phyloP scores from a whole-genome alignment of 805 yeast species.

The Ogataea siamensis region DNA sequence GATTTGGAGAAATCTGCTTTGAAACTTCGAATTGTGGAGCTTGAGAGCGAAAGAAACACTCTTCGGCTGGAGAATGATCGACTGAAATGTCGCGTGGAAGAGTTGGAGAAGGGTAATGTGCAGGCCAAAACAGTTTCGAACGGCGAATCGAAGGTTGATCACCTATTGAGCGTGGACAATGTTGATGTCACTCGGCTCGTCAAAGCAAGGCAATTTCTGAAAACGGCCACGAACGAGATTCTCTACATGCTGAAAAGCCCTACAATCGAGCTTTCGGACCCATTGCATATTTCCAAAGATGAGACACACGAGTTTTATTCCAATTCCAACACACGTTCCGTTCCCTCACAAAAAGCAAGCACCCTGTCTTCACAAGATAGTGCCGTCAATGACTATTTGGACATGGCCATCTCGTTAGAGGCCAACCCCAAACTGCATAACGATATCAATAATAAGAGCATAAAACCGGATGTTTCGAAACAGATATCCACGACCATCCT shows the following conservation, averaged over 20 bases:
- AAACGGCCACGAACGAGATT: slow-evolving; percentile 37
- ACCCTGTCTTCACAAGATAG: slow-evolving; percentile 6
- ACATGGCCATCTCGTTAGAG: slow-evolving; percentile 27
- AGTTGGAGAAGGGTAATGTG: slow-evolving; percentile 35
- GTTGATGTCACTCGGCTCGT: slow-evolving; percentile 30
- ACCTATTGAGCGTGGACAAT: slow-evolving; percentile 21
- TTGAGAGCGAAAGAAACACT: slow-evolving; percentile 52
- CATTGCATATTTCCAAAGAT: slow-evolving; percentile 23
- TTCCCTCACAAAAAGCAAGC: slow-evolving; percentile 3
- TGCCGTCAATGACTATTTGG: slow-evolving; percentile 20
- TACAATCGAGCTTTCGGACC: slow-evolving; percentile 31
- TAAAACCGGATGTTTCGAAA: neutral
- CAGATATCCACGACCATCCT: neutral
- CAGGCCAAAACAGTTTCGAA: slow-evolving; percentile 3
- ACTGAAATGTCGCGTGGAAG: slow-evolving; percentile 38
- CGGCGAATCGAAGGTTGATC: slow-evolving; percentile 12
- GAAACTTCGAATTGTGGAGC: slow-evolving; percentile 48
- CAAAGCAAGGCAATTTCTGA: slow-evolving; percentile 35
- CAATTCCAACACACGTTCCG: slow-evolving; percentile 7
- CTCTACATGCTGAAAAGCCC: slow-evolving; percentile 36
- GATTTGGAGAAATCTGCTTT: slow-evolving; percentile 51
- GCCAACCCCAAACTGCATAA: slow-evolving; percentile 14
- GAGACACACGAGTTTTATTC: slow-evolving; percentile 19
- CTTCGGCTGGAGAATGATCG: slow-evolving; percentile 41
- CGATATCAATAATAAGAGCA: neutral